A percentile compares a stretch with the other conserved stretches of the same genome.
These are phyloP conservation scores for Chlamydomonas incerta DNA, from an alignment of 139 green algal species.

Conservation along the genomic window DNA sequence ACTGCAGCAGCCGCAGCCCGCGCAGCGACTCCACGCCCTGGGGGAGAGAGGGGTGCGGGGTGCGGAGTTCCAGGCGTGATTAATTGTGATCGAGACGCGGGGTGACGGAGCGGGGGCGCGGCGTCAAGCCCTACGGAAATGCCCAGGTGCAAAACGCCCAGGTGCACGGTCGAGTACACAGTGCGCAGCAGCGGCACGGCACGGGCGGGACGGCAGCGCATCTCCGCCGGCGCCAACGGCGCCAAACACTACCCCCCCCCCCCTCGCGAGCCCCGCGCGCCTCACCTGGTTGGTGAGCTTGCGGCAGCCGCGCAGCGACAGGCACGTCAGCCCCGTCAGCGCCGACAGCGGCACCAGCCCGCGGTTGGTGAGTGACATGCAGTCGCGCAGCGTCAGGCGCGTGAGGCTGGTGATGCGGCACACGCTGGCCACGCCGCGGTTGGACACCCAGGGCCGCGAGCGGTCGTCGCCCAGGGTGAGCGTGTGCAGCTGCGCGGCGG, in stretches of 20 bases:
- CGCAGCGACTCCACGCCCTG: constrained; percentile 45
- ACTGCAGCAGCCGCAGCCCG: constrained; percentile 29
- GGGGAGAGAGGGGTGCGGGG: too few relatives aligned
- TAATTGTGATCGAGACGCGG: too few relatives aligned
- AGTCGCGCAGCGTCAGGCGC: constrained; percentile 59
- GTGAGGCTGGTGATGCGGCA: constrained; percentile 49
- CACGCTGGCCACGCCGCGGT: constrained; percentile 46
- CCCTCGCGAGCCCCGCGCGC: too few relatives aligned
- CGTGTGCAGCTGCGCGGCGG: constrained; percentile 36
- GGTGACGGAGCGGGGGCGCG: too few relatives aligned
- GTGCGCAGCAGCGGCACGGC: too few relatives aligned
- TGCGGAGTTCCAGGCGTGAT: too few relatives aligned
- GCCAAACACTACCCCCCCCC: too few relatives aligned
- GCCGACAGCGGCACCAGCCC: constrained; percentile 38
- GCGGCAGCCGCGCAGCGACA: constrained; percentile 56
- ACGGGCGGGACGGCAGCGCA: too few relatives aligned
- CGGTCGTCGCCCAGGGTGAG: constrained; percentile 60
- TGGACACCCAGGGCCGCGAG: constrained; percentile 56
- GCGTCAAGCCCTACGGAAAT: too few relatives aligned
- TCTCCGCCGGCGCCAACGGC: too few relatives aligned
- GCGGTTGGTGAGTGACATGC: constrained; percentile 50
- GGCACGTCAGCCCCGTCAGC: constrained; percentile 26
- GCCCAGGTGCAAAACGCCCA: too few relatives aligned
- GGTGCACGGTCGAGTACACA: too few relatives aligned
- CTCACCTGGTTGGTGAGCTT: constrained; percentile 52